Base-by-base conservation (phyloP, 2,329 filamentous ascomycete species). In the Penicillium sclerotiorum region DNA sequence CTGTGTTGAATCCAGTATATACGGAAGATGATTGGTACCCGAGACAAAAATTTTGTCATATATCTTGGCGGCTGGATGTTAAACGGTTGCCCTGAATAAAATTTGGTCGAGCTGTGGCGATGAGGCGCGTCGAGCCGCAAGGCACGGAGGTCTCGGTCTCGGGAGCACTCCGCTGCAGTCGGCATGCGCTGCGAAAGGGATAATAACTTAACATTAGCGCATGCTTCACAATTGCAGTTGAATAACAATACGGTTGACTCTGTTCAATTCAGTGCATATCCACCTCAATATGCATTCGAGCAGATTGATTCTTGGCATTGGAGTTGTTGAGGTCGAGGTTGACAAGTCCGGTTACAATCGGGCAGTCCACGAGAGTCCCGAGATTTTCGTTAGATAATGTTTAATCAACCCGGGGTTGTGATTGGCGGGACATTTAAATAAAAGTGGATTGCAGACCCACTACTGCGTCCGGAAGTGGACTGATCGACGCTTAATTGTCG, bases 311-410 rank as follows among this genome's bases (percentile, higher is more conserved):
- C 47, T 51, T 49, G 50, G 48, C 47, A 44, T 54, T 22, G 32
- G 18, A 50, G 13, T 37, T 36, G 37, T 47, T 39, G 27, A 50
- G 30, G 20, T 45, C 39, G 35, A 20, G 47, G 15, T 30, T 30
- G 32, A 30, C 23, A 30, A 33, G 15, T 38, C 39, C 57, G 55
- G 57, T 42, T 59, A 58, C 35, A 25, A 3, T 50, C 57, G 57
- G 52, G 39, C 36, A 39, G 46, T 32, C 46, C 36, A 51, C 33
- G 23, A 39, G 46, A 27, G 41, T 37, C 38, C 49, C 46, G 53
- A 8, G 42, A 52, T 56, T 56, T 45, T 45, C 50, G 36, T 59
- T 59, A 56, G 39, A 45, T 59, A 59, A 59, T 59, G 41, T 38
- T 35, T 39, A 32, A 25, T 40, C 32, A 32, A 37, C 11, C 53